A percentile compares a stretch with the other conserved stretches of the same genome.
Evolutionary conservation across 2,329 filamentous ascomycete genomes (phyloP).

Genomic region (Arthrobotrys sinensis): DNA sequence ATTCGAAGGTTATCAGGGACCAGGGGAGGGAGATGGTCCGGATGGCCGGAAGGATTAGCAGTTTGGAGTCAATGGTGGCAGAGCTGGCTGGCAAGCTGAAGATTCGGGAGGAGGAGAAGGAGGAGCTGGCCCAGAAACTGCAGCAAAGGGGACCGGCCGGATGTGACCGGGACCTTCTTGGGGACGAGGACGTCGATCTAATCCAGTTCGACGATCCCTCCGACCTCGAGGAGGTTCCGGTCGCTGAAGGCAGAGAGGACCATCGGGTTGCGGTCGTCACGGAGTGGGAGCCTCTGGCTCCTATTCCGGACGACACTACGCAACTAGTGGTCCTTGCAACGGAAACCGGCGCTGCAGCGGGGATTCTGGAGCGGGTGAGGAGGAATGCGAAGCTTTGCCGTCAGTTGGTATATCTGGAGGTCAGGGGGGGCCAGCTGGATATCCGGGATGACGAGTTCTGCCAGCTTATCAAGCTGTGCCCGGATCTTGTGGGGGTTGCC

Average conservation of each 20-base stretch:
- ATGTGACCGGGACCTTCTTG: neutral
- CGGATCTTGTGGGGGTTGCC: slow-evolving; percentile 28
- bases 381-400: slow-evolving; percentile 1
- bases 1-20: neutral
- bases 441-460: slow-evolving; percentile 22
- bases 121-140: neutral
- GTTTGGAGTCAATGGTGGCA: neutral
- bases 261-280: slow-evolving; percentile 9
- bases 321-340: slow-evolving; percentile 16
- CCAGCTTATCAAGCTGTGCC: slow-evolving; percentile 6
- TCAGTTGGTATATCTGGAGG: slow-evolving; percentile 9
- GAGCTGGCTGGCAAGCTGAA: neutral
- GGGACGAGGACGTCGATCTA: slow-evolving; percentile 12
- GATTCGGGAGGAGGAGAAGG: slow-evolving; percentile 5
- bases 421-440: slow-evolving; percentile 12
- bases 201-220: slow-evolving; percentile 19
- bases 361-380: slow-evolving; percentile 22
- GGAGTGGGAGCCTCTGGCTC: slow-evolving; percentile 14
- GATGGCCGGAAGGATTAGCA: neutral
- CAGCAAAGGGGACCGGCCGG: slow-evolving; percentile 12
- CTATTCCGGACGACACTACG: neutral
- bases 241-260: neutral
- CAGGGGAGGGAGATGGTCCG: slow-evolving; percentile 4
- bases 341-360: slow-evolving; percentile 16
- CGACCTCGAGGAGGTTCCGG: neutral